These are phyloP conservation scores for Forsythia viridissima DNA, from an alignment of 257 asterid genomes.

Conservation along the genomic window DNA sequence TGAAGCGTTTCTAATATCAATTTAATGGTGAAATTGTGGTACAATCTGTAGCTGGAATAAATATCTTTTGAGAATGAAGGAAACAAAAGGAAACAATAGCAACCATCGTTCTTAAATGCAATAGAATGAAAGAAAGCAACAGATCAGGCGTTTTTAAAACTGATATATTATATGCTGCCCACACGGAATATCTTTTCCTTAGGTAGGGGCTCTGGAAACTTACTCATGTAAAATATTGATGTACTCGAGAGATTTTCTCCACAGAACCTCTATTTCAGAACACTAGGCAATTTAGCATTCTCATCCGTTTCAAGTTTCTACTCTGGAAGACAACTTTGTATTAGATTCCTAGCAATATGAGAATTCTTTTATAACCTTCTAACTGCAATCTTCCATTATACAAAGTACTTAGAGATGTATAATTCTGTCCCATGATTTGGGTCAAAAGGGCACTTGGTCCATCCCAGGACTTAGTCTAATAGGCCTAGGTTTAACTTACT, in stretches of 20 bases:
- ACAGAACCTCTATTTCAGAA: not conserved
- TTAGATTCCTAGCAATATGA: constrained; percentile 3
- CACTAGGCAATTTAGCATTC: not conserved
- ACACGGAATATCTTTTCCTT: not conserved
- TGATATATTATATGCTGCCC: not conserved
- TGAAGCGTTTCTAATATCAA: constrained; percentile 14
- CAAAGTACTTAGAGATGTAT: not conserved
- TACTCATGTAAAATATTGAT: not conserved
- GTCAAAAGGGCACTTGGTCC: not conserved
- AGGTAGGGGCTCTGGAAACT: not conserved
- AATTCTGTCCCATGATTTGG: constrained; percentile 12
- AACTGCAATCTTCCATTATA: constrained; percentile 10
- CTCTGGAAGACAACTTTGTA: constrained; percentile 10
- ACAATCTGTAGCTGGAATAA: not conserved
- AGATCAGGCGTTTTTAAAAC: constrained; percentile 1
- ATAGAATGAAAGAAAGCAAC: not conserved
- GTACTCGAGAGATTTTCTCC: not conserved
- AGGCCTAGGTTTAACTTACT: not conserved
- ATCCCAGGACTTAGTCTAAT: not conserved
- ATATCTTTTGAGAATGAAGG: not conserved
- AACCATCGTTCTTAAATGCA: not conserved
- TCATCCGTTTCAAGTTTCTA: not conserved
- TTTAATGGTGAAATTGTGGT: constrained; percentile 4
- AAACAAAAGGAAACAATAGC: not conserved
- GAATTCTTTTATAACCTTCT: constrained; percentile 9